A percentile compares a stretch with the other conserved stretches of the same genome.
phyloP scores from a whole-genome alignment of 768 basidiomycete genomes.

The Lentinula raphanica region DNA sequence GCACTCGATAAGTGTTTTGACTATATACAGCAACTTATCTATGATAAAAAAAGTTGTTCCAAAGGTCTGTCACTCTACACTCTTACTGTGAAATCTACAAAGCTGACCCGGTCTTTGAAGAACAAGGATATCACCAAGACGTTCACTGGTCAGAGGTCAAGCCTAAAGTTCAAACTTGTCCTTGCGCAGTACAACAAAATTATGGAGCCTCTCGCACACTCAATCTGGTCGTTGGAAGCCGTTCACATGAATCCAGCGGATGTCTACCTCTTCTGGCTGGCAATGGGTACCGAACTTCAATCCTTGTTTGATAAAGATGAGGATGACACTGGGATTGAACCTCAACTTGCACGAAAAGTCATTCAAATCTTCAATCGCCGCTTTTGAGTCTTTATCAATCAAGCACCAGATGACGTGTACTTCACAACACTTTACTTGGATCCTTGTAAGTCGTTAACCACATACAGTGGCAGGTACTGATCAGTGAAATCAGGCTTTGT shows the following conservation, averaged over 20 bases:
- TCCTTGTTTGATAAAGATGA: neutral
- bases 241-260: neutral
- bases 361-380: neutral
- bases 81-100: too few species aligned
- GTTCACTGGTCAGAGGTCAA: neutral
- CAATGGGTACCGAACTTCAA: neutral
- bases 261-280: slow-evolving; percentile 1
- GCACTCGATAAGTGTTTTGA: neutral
- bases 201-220: neutral
- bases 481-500: too few species aligned
- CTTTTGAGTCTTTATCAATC: neutral
- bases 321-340: neutral
- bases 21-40: neutral
- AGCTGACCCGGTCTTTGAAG: too few species aligned
- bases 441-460: neutral
- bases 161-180: neutral
- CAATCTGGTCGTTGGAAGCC: neutral
- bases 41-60: too few species aligned
- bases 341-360: neutral
- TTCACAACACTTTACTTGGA: neutral
- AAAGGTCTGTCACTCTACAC: neutral
- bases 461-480: too few species aligned
- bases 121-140: neutral
- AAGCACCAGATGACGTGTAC: neutral
- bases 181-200: slow-evolving; percentile 3